Conservation (phyloP, 768 basidiomycete genomes). For the Tulasnella sp. region DNA sequence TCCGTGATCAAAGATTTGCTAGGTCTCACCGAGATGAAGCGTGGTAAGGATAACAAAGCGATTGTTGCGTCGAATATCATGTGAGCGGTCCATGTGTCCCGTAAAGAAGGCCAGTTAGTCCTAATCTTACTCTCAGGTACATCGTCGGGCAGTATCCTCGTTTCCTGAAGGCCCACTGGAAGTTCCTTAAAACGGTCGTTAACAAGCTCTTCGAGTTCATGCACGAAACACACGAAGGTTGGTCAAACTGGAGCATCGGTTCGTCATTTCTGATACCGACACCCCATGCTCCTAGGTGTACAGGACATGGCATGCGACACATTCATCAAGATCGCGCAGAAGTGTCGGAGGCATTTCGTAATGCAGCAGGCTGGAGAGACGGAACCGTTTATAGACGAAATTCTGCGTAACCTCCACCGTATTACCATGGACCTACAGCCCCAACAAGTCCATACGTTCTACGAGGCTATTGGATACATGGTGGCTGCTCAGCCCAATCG, state of each 20-base stretch:
- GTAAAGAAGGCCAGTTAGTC: constrained; percentile 31
- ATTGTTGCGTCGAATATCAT: constrained; percentile 93
- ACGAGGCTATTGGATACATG: constrained; percentile 99
- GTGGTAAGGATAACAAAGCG: constrained; percentile 99
- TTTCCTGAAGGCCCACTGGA: constrained; percentile 99
- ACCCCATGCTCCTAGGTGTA: constrained; percentile 46
- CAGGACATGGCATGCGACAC: constrained; percentile 99
- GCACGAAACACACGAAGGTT: constrained; percentile 98
- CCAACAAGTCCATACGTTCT: constrained; percentile 96
- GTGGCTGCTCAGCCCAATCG: constrained; percentile 98
- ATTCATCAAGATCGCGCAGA: constrained; percentile 99
- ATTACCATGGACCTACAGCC: constrained; percentile 92
- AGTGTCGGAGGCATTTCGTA: constrained; percentile 94
- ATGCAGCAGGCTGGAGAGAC: constrained; percentile 96
- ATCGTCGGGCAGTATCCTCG: constrained; percentile 99
- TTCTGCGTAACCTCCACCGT: constrained; percentile 76
- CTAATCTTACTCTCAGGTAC: constrained; percentile 37
- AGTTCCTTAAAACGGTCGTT: constrained; percentile 98
- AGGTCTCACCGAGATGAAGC: constrained; percentile 95
- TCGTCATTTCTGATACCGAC: background rate
- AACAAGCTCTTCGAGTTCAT: constrained; percentile 99
- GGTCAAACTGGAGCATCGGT: constrained; percentile 16
- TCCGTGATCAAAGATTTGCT: constrained; percentile 98
- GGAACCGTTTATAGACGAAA: constrained; percentile 97
- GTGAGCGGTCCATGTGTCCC: constrained; percentile 22